Percentiles rank a stretch among this genome's conserved stretches.
Conservation (phyloP, 257 asterid species). For the Solanum peruvianum region DNA sequence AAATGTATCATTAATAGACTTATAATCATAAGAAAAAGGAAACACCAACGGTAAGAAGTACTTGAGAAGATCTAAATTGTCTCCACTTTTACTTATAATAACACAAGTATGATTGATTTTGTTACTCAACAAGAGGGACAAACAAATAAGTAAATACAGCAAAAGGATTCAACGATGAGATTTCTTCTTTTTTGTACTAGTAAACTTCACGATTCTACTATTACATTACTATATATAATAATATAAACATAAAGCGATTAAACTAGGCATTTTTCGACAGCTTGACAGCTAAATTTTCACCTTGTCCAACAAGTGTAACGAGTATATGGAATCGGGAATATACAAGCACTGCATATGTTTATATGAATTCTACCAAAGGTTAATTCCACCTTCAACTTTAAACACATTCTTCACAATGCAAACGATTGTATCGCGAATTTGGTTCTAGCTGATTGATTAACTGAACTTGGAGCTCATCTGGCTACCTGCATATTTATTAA, state of each 20-base stretch:
- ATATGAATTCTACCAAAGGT: not conserved
- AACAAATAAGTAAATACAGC: not conserved
- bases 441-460: not conserved
- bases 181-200: not conserved
- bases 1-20: not conserved
- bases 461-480: conserved; percentile 16
- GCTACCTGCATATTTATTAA: conserved; percentile 13
- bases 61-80: not conserved
- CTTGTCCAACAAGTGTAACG: not conserved
- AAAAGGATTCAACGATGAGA: not conserved
- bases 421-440: not conserved
- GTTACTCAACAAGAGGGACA: not conserved
- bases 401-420: not conserved
- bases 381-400: not conserved
- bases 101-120: not conserved
- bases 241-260: not conserved
- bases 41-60: not conserved
- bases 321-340: not conserved
- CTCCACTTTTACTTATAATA: not conserved
- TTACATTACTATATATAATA: not conserved
- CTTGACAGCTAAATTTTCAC: not conserved
- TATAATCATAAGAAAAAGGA: not conserved
- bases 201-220: not conserved
- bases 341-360: not conserved
- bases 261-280: not conserved